Percentiles rank a stretch among this genome's conserved stretches.
Evolutionary conservation across 192 early-diverging fungal species (phyloP).

Genomic region (Funneliformis mosseae): DNA sequence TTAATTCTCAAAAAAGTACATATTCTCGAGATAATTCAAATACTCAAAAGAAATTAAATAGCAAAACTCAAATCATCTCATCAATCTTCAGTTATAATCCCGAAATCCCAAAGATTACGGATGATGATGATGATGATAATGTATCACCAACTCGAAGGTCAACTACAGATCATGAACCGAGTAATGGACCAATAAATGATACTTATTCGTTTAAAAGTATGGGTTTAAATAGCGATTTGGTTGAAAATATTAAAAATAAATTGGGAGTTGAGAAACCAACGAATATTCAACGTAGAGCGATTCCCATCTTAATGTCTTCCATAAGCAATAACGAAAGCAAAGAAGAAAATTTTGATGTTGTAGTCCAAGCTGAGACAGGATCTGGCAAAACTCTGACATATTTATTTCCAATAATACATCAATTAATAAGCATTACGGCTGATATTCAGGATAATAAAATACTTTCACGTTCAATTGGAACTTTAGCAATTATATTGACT

Average conservation of each 20-base stretch:
- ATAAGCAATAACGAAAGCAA: conserved; percentile 39
- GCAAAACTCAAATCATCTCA: background rate
- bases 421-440: conserved; percentile 71
- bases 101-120: conserved; percentile 25
- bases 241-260: conserved; percentile 67
- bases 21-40: background rate
- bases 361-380: conserved; percentile 95
- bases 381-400: conserved; percentile 98
- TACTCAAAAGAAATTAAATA: background rate
- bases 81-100: conserved; percentile 19
- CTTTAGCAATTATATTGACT: conserved; percentile 88
- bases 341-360: conserved; percentile 68
- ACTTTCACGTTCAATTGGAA: conserved; percentile 75
- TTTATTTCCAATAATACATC: conserved; percentile 89
- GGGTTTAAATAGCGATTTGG: conserved; percentile 75
- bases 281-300: conserved; percentile 82
- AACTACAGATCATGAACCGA: conserved; percentile 43
- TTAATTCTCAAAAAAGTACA: background rate
- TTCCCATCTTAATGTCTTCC: conserved; percentile 71
- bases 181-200: conserved; percentile 54
- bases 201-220: conserved; percentile 70
- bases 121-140: conserved; percentile 10
- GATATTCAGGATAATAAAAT: conserved; percentile 30
- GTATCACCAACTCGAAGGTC: background rate
- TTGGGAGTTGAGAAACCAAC: conserved; percentile 83